Percentiles rank a stretch among this genome's conserved stretches.
These are phyloP conservation scores for Tuber umbilicatum DNA, from an alignment of 495 filamentous ascomycete species.

Conservation along the genomic window DNA sequence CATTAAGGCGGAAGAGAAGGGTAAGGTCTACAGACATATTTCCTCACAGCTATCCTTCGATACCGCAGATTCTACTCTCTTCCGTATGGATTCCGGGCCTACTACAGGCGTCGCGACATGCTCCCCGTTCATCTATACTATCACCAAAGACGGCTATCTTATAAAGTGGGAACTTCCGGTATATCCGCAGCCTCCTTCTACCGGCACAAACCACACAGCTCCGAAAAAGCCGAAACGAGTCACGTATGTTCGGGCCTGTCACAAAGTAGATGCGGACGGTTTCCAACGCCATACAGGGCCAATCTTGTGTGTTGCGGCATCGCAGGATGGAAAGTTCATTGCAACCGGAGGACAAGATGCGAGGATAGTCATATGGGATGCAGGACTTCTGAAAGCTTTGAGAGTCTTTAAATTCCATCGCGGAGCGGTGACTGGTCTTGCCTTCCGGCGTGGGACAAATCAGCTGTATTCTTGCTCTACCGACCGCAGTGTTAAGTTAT, in stretches of 20 bases:
- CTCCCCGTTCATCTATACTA: slow-evolving; percentile 74
- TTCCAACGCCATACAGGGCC: slow-evolving; percentile 63
- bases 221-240: slow-evolving; percentile 69
- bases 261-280: slow-evolving; percentile 40
- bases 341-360: slow-evolving; percentile 82
- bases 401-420: slow-evolving; percentile 88
- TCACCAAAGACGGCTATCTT: slow-evolving; percentile 73
- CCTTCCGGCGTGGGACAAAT: slow-evolving; percentile 82
- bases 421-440: slow-evolving; percentile 72
- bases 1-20: slow-evolving; percentile 73
- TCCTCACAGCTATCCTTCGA: slow-evolving; percentile 61
- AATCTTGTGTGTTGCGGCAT: slow-evolving; percentile 78
- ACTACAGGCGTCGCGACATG: slow-evolving; percentile 73
- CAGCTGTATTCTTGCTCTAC: slow-evolving; percentile 82
- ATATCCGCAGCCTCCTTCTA: slow-evolving; percentile 36
- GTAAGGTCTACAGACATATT: slow-evolving; percentile 72
- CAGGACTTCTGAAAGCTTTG: slow-evolving; percentile 64
- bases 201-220: slow-evolving; percentile 25
- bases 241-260: slow-evolving; percentile 58
- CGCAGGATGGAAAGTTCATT: slow-evolving; percentile 79
- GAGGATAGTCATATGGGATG: slow-evolving; percentile 78
- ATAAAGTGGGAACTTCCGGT: slow-evolving; percentile 74
- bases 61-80: slow-evolving; percentile 58
- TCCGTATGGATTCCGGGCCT: slow-evolving; percentile 67
- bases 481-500: slow-evolving; percentile 84